Evolutionary conservation across 2,329 filamentous ascomycete genomes (phyloP).

Genomic region (Pseudogymnoascus sp.): DNA sequence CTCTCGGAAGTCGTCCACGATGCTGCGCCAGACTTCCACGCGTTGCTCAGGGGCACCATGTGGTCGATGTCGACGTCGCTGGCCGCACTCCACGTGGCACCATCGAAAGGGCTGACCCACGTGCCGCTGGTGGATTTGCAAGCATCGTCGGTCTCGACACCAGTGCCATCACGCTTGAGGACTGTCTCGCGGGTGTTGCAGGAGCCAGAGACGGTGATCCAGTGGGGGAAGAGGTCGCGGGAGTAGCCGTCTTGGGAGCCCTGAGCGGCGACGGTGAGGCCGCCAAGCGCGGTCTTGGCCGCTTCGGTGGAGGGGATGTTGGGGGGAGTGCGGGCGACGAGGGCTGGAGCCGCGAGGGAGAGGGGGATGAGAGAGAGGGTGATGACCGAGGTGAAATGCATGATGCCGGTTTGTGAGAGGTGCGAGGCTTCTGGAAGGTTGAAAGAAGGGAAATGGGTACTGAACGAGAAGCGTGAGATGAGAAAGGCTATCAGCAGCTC

Average conservation of each 20-base stretch:
- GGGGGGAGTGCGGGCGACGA: slow-evolving; percentile 38
- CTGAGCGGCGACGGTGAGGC: slow-evolving; percentile 47
- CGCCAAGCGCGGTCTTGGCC: slow-evolving; percentile 49
- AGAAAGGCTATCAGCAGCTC: background rate
- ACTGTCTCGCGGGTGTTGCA: slow-evolving; percentile 70
- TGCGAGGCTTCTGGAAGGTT: background rate
- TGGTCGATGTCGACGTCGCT: slow-evolving; percentile 75
- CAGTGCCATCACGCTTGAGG: slow-evolving; percentile 61
- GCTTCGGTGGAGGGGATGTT: slow-evolving; percentile 52
- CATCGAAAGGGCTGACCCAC: slow-evolving; percentile 69
- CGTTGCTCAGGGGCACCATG: slow-evolving; percentile 71
- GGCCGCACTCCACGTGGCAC: slow-evolving; percentile 57
- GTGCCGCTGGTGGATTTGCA: slow-evolving; percentile 58
- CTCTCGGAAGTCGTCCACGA: slow-evolving; percentile 62
- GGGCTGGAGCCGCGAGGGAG: slow-evolving; percentile 17
- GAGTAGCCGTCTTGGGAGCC: slow-evolving; percentile 50
- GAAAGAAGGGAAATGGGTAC: background rate
- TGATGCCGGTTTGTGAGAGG: slow-evolving; percentile 11
- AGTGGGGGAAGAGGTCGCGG: slow-evolving; percentile 62
- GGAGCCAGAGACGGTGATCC: slow-evolving; percentile 53
- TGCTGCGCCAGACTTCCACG: slow-evolving; percentile 70
- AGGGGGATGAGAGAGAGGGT: slow-evolving; percentile 15
- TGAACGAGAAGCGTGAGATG: background rate
- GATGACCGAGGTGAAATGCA: slow-evolving; percentile 17
- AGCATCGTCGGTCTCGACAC: slow-evolving; percentile 47